Base-by-base conservation (phyloP, 345 rosid species). In the Camelina sativa region DNA sequence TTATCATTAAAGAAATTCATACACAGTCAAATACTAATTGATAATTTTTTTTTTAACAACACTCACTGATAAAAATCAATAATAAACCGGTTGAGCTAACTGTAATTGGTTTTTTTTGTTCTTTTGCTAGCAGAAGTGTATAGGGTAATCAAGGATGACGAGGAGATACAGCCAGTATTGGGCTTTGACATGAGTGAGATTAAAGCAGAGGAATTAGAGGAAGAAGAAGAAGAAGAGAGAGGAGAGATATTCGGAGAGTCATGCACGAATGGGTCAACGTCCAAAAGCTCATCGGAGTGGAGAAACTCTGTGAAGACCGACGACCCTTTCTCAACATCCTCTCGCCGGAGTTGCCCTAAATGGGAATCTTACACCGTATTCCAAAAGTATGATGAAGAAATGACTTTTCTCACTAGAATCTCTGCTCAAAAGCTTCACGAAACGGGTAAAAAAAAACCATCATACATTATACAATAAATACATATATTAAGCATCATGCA, bases 211-310 rank as follows among this genome's bases (percentile, higher is more conserved):
- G 74, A 83, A 71, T 40, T 16, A 19, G 63, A 61, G 46, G 80
- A 63, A 32, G 73, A 79, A 8, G 96, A 79, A 43, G 76, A 82
- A 28, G 81, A 84, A 57, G 86, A 80, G 25, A 81, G 78, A 35
- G 91, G 80, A 64, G 85, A 82, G 72, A 87, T 87, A 63, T 96
- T 78, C 7, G 97, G 98, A 8, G 98, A 92, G 43, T 89, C 97
- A 11, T 89, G 84, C 65, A 96, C 98, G 0, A 80, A 80, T 10
- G 99, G 93, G 4, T 96, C 99, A 3, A 96, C 99, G 25, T 96
- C 99, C 0, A 96, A 92, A 86, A 96, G 98, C 83, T 96, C 99
- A 13, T 89, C 99, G 19, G 98, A 96, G 46, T 96, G 99, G 99
- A 86, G 97, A 76, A 89, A 97, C 86, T 95, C 98, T 22, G 83